Base-by-base conservation (phyloP, 371 early-diverging fungal genomes). In the Apophysomyces elegans region DNA sequence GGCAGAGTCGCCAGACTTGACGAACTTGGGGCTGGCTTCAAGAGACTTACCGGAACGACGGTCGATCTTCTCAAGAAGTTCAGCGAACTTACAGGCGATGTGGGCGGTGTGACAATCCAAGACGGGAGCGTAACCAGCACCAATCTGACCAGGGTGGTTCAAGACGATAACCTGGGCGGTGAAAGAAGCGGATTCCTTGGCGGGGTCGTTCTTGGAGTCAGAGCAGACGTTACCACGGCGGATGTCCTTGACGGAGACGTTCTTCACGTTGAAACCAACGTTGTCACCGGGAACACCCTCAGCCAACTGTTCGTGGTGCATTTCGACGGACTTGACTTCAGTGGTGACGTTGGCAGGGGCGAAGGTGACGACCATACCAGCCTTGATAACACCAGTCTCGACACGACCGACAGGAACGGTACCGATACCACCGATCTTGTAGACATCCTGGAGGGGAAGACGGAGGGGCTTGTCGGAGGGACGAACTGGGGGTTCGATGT, bases 231-330 rank as follows among this genome's bases (percentile, higher is more conserved):
- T 88, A 82, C 97, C 98, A 91, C 96, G 95, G 75, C 95, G 95
- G 87, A 96, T 94, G 78, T 95, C 95, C 91, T 93, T 94, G 85
- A 94, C 93, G 71, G 95, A 94, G 61, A 95, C 94, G 92, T 95
- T 94, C 94, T 94, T 95, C 84, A 97, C 93, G 94, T 95, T 95
- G 94, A 98, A 95, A 77, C 96, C 96, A 73, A 96, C 96, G 90
- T 95, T 96, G 92, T 98, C 98, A 76, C 98, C 98, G 80, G 98
- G 95, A 58, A 90, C 79, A 89, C 96, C 98, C 87, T 96, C 90
- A 70, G 77, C 77, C 73, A 96, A 89, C 71, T 87, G 85, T 86
- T 96, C 95, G 95, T 96, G 96, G 86, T 96, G 98, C 98, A 96
- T 98, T 88, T 96, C 96, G 71, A 97, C 95, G 86, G 96, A 96